These are phyloP conservation scores for Melampsora larici-populina DNA, from an alignment of 1,284 basidiomycete species.

Conservation along the genomic window DNA sequence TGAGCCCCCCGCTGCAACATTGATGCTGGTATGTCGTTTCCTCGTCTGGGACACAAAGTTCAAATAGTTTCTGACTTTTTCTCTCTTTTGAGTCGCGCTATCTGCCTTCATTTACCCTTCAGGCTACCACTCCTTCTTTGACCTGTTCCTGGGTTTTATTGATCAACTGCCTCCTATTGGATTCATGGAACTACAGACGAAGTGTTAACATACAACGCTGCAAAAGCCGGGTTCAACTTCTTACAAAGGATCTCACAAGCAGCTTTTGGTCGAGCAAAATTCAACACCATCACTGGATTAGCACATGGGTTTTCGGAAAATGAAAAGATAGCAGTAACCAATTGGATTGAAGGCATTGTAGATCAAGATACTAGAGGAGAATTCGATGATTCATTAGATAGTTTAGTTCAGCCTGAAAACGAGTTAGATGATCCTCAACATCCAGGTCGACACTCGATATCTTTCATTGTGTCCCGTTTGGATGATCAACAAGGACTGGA, in stretches of 20 bases:
- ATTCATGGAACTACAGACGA: slow-evolving; percentile 22
- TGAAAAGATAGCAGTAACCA: too few relatives aligned
- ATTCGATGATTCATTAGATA: slow-evolving; percentile 17
- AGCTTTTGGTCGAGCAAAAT: too few relatives aligned
- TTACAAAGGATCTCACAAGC: too few relatives aligned
- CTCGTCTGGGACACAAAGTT: neutral
- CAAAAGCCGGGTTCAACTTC: slow-evolving; percentile 8
- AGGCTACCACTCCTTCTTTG: neutral
- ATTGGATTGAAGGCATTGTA: too few relatives aligned
- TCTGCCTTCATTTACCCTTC: slow-evolving; percentile 21
- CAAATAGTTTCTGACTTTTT: neutral
- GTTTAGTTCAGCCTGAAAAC: neutral
- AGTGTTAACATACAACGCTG: slow-evolving; percentile 13
- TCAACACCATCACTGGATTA: too few relatives aligned
- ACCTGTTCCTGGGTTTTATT: neutral
- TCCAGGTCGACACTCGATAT: too few relatives aligned
- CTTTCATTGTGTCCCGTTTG: too few relatives aligned
- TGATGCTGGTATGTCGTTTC: slow-evolving; percentile 9
- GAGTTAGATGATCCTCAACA: neutral
- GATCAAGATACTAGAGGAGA: slow-evolving; percentile 1
- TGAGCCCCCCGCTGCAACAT: neutral
- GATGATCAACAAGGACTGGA: too few relatives aligned
- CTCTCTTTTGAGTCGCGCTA: neutral
- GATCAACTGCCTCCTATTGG: slow-evolving; percentile 18
- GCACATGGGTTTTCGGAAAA: too few relatives aligned